Evolutionary conservation across 139 green algal species (phyloP).

Genomic region (Desmodesmus armatus): DNA sequence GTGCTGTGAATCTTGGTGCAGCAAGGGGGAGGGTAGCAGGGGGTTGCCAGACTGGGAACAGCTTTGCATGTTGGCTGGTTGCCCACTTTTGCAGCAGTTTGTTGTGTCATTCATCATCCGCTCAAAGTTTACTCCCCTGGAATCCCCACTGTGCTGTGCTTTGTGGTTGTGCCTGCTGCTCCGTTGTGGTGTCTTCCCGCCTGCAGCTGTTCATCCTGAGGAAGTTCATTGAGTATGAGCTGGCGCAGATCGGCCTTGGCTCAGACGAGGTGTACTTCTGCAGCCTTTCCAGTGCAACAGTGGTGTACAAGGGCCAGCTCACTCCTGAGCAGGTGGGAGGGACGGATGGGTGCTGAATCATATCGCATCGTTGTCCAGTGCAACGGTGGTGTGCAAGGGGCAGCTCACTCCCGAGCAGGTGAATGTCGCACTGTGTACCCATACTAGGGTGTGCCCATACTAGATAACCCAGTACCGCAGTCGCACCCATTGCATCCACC

Average conservation of each 20-base stretch:
- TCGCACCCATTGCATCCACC: no score
- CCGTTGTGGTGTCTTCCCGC: background rate
- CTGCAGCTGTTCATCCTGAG: constrained; percentile 90
- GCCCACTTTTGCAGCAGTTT: no score
- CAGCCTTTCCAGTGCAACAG: constrained; percentile 88
- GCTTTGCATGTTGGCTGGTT: no score
- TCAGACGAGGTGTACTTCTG: constrained; percentile 94
- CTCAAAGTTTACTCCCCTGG: no score
- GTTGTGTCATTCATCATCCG: no score
- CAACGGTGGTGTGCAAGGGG: constrained; percentile 96
- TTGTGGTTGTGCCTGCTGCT: background rate
- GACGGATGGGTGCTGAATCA: background rate
- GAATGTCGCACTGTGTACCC: no score
- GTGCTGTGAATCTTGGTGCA: no score
- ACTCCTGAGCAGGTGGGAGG: constrained; percentile 80
- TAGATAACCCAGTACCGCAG: no score
- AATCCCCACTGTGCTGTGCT: no score
- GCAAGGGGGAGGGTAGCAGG: no score
- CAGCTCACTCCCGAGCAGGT: constrained; percentile 92
- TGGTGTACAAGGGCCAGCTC: constrained; percentile 99
- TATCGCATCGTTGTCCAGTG: background rate
- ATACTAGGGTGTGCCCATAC: no score
- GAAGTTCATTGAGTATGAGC: constrained; percentile 81
- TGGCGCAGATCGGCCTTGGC: constrained; percentile 39
- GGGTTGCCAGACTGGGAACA: no score